Base-by-base conservation (phyloP, 192 early-diverging fungal species). In the Obelidium mucronatum region DNA sequence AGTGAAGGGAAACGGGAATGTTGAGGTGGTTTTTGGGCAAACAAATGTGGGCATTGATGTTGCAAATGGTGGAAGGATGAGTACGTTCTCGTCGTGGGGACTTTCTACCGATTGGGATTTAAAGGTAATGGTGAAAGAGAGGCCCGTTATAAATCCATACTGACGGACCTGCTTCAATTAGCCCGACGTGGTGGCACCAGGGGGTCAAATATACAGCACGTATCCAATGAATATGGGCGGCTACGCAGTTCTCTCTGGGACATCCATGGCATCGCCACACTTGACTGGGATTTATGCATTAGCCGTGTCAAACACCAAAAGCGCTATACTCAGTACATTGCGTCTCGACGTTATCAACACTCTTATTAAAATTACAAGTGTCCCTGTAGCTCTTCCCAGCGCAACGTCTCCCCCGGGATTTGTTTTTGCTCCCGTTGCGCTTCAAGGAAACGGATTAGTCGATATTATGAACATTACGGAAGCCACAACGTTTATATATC, bases 181-280 rank as follows among this genome's bases (percentile, higher is more conserved):
- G 56, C 82, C 82, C 30, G 77, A 84, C 44, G 22, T 84, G 51
- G 73, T 69, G 19, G 82, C 76, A 19, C 37, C 75, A 33, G 82
- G 82, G 37, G 82, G 82, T 6, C 36, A 48, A 40, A 61, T 84
- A 2, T 74, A 73, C 68, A 65, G 56, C 40, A 84, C 82, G 22
- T 73, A 35, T 33, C 39, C 55, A 22, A 60, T 36, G 11, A 59
- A 22, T 30, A 30, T 28, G 2, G 67, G 42, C 33, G 48, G 48
- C 17, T 73, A 73, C 37, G 70, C 70, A 30, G 56, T 60, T 11
- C 26, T 73, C 13, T 73, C 70, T 28, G 70, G 95, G n/a, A 96
- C 95, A 2, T 93, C 92, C 28, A 95, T 96, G 95, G 86, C 95
- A 8, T 83, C 88, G 31, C 93, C 94, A 0, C 91, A 92, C 76